These are phyloP conservation scores for Zanthoxylum bungeanum DNA, from an alignment of 345 rosid species.

Conservation along the genomic window DNA sequence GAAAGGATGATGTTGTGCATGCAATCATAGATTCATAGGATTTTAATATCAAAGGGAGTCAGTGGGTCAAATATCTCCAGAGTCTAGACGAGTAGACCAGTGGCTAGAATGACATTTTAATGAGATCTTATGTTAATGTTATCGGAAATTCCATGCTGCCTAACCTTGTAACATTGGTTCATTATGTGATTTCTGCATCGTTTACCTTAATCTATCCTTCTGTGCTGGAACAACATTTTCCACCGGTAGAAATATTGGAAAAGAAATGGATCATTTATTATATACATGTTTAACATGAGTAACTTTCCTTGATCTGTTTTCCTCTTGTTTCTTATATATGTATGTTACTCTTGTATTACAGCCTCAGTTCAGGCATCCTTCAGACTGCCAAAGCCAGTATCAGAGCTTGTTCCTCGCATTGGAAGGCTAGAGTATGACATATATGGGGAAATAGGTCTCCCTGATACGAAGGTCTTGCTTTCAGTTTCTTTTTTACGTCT, in stretches of 20 bases:
- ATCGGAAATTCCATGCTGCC: too few relatives aligned
- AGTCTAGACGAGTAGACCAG: too few relatives aligned
- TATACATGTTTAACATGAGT: neutral
- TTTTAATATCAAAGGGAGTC: neutral
- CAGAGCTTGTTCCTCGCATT: conserved; percentile 38
- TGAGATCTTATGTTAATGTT: too few relatives aligned
- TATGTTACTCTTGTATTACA: conserved; percentile 25
- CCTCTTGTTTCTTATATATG: neutral
- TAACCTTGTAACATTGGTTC: neutral
- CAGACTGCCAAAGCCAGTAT: conserved; percentile 46
- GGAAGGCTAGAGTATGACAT: conserved; percentile 57
- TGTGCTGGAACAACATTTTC: neutral
- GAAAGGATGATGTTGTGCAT: neutral
- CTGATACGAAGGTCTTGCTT: conserved; percentile 51
- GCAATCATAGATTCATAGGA: neutral
- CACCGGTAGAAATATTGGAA: neutral
- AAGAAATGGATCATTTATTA: neutral
- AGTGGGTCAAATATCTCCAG: neutral
- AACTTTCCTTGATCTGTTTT: neutral
- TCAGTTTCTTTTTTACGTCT: conserved; percentile 11
- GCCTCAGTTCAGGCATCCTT: conserved; percentile 62
- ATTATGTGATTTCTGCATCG: too few relatives aligned
- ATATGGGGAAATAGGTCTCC: conserved; percentile 48
- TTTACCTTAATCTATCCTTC: neutral
- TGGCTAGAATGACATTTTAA: too few relatives aligned